phyloP scores from a whole-genome alignment of 345 rosid genomes.

The Arabidopsis arenosa region DNA sequence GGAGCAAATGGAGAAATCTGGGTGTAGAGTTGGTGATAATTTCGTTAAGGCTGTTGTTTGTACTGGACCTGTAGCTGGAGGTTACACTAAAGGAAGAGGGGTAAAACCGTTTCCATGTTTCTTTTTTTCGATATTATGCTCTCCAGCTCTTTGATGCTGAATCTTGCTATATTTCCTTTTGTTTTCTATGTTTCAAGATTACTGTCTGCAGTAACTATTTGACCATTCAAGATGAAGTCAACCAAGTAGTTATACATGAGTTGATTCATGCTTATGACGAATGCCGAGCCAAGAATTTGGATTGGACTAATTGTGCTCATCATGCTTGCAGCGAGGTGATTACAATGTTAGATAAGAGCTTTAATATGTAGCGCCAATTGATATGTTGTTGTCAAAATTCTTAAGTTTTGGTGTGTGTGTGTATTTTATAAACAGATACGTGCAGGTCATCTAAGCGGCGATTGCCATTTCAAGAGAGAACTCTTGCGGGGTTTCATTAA shows the following conservation, averaged over 20 bases:
- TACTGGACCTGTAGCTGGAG: slow-evolving; percentile 59
- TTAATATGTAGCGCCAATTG: neutral
- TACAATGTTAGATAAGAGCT: slow-evolving; percentile 10
- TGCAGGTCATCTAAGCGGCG: slow-evolving; percentile 91
- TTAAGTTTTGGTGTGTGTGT: neutral
- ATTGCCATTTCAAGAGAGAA: slow-evolving; percentile 91
- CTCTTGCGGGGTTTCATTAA: slow-evolving; percentile 74
- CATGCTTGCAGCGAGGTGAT: slow-evolving; percentile 97
- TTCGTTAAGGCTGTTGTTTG: slow-evolving; percentile 79
- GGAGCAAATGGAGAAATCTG: slow-evolving; percentile 88
- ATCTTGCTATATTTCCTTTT: slow-evolving; percentile 11
- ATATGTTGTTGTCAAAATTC: neutral
- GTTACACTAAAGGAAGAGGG: slow-evolving; percentile 70
- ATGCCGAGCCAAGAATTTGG: slow-evolving; percentile 84
- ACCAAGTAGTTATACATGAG: slow-evolving; percentile 85
- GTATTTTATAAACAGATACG: slow-evolving; percentile 63
- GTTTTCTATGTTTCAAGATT: slow-evolving; percentile 52
- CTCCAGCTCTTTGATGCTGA: slow-evolving; percentile 5
- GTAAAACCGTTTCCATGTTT: slow-evolving; percentile 43
- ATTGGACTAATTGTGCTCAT: slow-evolving; percentile 90
- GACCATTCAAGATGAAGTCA: slow-evolving; percentile 80
- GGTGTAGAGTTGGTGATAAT: slow-evolving; percentile 74
- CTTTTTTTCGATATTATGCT: neutral
- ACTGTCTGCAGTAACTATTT: slow-evolving; percentile 78
- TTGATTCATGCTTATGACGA: slow-evolving; percentile 92